Evolutionary conservation across 805 yeast species (phyloP).

Genomic region (Metschnikowia lachancei): DNA sequence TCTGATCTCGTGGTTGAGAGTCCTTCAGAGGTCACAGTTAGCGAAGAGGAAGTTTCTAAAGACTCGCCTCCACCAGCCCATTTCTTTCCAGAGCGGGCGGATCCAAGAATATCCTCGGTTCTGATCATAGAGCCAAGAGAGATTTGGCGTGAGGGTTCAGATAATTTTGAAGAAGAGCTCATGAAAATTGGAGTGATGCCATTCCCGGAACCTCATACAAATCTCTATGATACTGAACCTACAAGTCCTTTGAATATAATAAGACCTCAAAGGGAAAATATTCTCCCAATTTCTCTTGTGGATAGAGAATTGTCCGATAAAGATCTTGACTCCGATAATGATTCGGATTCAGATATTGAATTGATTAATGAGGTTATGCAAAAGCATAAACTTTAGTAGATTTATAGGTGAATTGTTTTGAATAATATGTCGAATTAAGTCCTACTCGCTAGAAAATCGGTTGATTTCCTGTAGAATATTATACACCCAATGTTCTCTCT

Average conservation of each 20-base stretch:
- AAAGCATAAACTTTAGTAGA: conserved; percentile 1
- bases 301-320: background rate
- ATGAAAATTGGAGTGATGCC: conserved; percentile 12
- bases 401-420: background rate
- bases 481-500: conserved; percentile 79
- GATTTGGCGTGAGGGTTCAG: conserved; percentile 6
- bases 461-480: conserved; percentile 45
- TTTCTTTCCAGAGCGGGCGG: background rate
- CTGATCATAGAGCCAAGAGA: conserved; percentile 13
- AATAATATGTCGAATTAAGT: background rate
- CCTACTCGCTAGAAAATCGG: conserved; percentile 20
- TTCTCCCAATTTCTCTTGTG: background rate
- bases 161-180: conserved; percentile 13
- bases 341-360: conserved; percentile 22
- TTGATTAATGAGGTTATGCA: conserved; percentile 17
- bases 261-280: background rate
- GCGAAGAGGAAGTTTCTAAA: background rate
- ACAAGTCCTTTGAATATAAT: conserved; percentile 13
- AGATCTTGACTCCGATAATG: conserved; percentile 12
- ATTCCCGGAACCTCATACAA: conserved; percentile 1
- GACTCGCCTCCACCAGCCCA: background rate
- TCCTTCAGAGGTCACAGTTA: background rate
- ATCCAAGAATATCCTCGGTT: conserved; percentile 5
- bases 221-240: conserved; percentile 1
- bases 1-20: conserved; percentile 5